Percentiles rank a stretch among this genome's conserved stretches.
Evolutionary conservation across 2,329 filamentous ascomycete species (phyloP).

Genomic region (Clonostachys byssicola): DNA sequence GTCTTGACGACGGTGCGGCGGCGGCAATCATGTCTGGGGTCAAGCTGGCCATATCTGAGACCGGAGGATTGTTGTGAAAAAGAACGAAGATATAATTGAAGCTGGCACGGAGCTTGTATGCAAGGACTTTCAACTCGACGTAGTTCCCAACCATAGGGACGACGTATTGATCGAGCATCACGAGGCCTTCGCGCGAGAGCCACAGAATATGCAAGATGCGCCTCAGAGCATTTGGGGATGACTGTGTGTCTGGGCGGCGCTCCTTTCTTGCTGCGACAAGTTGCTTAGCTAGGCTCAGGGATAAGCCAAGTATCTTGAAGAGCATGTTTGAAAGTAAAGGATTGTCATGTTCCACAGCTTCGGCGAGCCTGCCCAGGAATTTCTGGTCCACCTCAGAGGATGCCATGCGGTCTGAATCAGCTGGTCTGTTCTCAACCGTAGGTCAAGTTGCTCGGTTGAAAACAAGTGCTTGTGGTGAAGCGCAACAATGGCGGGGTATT

Average conservation of each 20-base stretch:
- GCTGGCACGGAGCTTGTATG: conserved; percentile 86
- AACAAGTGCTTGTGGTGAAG: neutral
- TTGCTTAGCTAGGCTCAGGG: conserved; percentile 80
- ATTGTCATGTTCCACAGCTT: conserved; percentile 72
- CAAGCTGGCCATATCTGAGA: conserved; percentile 57
- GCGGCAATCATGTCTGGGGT: conserved; percentile 38
- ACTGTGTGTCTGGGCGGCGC: conserved; percentile 63
- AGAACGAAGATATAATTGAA: conserved; percentile 97
- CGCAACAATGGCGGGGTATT: neutral
- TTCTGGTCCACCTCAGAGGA: conserved; percentile 97
- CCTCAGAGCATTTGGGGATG: conserved; percentile 71
- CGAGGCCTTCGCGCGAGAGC: conserved; percentile 86
- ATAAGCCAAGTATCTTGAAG: conserved; percentile 88
- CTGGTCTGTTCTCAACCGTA: neutral
- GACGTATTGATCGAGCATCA: conserved; percentile 83
- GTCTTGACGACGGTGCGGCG: conserved; percentile 32
- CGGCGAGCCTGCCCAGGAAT: conserved; percentile 86
- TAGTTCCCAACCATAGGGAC: conserved; percentile 78
- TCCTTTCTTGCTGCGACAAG: conserved; percentile 80
- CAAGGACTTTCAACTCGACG: conserved; percentile 81
- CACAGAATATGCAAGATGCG: conserved; percentile 88
- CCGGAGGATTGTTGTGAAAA: conserved; percentile 85
- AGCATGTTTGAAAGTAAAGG: conserved; percentile 76
- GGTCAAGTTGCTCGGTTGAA: neutral
- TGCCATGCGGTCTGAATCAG: conserved; percentile 60